Evolutionary conservation across 805 yeast species (phyloP).

Genomic region (Metschnikowia cerradonensis): DNA sequence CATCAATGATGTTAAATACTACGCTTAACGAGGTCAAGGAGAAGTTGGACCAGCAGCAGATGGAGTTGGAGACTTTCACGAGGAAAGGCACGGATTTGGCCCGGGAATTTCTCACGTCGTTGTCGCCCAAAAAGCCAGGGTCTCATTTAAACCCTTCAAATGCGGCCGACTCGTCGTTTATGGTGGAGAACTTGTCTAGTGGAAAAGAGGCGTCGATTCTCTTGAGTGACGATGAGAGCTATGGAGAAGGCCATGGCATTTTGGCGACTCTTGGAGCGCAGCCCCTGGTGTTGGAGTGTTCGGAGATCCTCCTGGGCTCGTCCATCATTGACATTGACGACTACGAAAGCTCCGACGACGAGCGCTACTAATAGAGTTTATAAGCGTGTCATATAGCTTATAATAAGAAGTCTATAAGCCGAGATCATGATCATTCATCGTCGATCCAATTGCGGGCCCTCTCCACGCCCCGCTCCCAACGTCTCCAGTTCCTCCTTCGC

Average conservation of each 20-base stretch:
- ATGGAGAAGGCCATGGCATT: not conserved
- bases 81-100: constrained; percentile 26
- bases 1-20: constrained; percentile 20
- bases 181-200: constrained; percentile 21
- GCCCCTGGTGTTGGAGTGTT: not conserved
- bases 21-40: constrained; percentile 16
- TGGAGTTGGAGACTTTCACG: constrained; percentile 23
- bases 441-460: constrained; percentile 80
- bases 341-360: constrained; percentile 19
- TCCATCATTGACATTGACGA: constrained; percentile 21
- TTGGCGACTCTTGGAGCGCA: not conserved
- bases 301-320: not conserved
- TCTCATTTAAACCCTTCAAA: not conserved
- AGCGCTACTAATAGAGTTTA: not conserved
- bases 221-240: constrained; percentile 14
- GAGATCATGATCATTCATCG: constrained; percentile 18
- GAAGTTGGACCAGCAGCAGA: constrained; percentile 19
- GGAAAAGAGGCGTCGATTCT: constrained; percentile 10
- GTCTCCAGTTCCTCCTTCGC: constrained; percentile 59
- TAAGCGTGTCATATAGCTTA: no score
- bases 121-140: constrained; percentile 23
- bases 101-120: constrained; percentile 20
- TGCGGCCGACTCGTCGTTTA: constrained; percentile 25
- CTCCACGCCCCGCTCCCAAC: constrained; percentile 84
- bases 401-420: no score